Percentiles rank a stretch among this genome's conserved stretches.
Conservation (phyloP, 495 filamentous ascomycete species). For the Aspergillus asperescens region DNA sequence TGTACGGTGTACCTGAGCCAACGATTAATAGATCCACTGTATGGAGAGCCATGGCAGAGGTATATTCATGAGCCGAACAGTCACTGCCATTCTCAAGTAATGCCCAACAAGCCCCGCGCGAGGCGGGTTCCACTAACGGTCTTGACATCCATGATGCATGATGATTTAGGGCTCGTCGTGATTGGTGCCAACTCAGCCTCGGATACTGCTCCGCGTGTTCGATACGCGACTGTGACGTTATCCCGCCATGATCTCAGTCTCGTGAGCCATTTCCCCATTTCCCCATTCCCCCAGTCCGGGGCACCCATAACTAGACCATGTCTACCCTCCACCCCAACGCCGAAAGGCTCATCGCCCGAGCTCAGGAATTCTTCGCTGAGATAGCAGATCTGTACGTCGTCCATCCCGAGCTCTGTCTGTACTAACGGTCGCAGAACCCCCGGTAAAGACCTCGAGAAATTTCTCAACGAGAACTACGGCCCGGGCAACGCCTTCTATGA, state of each 20-base stretch:
- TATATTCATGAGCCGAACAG: no score
- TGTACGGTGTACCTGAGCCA: conserved; percentile 7
- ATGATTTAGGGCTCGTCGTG: not conserved
- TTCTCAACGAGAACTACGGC: conserved; percentile 39
- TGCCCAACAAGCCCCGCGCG: no score
- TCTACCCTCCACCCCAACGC: conserved; percentile 25
- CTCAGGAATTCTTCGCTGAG: conserved; percentile 38
- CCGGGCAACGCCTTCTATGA: conserved; percentile 38
- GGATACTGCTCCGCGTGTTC: not conserved
- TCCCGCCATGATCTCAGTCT: not conserved
- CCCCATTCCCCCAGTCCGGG: not conserved
- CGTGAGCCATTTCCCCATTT: not conserved
- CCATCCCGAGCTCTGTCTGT: not conserved
- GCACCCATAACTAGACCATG: not conserved
- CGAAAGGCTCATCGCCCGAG: conserved; percentile 32
- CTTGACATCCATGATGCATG: not conserved
- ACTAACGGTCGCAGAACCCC: conserved; percentile 33
- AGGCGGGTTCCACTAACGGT: no score
- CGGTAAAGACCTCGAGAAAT: conserved; percentile 36
- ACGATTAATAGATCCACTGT: conserved; percentile 8
- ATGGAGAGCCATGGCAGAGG: not conserved
- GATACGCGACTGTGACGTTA: not conserved
- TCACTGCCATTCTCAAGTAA: no score
- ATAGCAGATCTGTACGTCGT: conserved; percentile 37
- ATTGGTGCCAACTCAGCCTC: not conserved